phyloP scores from a whole-genome alignment of 2,329 filamentous ascomycete species.

The Hirsutella minnesotensis region DNA sequence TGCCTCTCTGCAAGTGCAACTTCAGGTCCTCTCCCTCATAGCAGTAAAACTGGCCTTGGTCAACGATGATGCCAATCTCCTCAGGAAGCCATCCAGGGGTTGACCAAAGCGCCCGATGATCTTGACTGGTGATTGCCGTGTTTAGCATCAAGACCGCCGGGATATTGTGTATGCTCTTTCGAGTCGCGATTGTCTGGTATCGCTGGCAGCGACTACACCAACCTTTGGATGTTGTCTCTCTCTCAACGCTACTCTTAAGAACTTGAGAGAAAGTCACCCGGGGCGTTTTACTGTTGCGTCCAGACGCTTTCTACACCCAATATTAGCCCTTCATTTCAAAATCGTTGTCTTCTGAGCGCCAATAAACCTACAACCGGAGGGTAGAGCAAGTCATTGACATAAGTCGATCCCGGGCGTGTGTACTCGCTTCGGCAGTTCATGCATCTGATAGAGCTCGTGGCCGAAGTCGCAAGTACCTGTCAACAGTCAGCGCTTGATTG shows the following conservation, averaged over 20 bases:
- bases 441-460: constrained; percentile 66
- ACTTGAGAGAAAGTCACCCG: constrained; percentile 74
- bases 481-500: background rate
- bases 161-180: constrained; percentile 72
- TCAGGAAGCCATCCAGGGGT: constrained; percentile 85
- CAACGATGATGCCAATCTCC: constrained; percentile 85
- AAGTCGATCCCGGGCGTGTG: constrained; percentile 63
- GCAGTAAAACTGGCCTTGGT: constrained; percentile 85
- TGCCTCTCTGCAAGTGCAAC: constrained; percentile 64
- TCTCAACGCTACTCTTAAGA: constrained; percentile 83
- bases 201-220: constrained; percentile 89
- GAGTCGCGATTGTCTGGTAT: constrained; percentile 77
- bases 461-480: constrained; percentile 52
- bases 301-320: constrained; percentile 28
- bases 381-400: constrained; percentile 80
- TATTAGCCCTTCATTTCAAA: background rate
- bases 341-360: background rate
- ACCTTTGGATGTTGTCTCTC: constrained; percentile 77
- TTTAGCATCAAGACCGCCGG: constrained; percentile 86
- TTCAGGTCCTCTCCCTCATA: constrained; percentile 87
- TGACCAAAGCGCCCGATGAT: constrained; percentile 74
- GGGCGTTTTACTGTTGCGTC: constrained; percentile 36
- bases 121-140: constrained; percentile 58
- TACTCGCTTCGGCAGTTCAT: constrained; percentile 82
- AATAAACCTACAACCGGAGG: constrained; percentile 31